Evolutionary conservation across 169 alveolate species (phyloP).

Genomic region (Plasmodium gonderi): DNA sequence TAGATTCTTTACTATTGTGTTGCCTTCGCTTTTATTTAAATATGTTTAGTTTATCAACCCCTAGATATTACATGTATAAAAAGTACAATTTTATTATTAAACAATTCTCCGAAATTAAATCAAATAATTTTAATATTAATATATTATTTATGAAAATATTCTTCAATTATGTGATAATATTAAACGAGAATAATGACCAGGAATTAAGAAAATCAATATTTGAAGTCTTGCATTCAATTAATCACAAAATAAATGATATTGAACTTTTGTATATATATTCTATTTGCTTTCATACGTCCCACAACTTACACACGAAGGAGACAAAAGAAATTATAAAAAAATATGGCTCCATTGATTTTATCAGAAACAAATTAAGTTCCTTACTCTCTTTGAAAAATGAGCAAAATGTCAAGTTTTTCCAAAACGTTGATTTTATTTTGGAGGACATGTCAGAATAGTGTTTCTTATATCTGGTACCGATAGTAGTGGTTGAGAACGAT

Average conservation of each 20-base stretch:
- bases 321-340: constrained; percentile 41
- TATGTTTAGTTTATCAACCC: constrained; percentile 60
- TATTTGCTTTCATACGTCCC: constrained; percentile 55
- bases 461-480: too few species aligned
- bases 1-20: constrained; percentile 38
- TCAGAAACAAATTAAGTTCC: constrained; percentile 15
- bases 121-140: constrained; percentile 34
- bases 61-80: constrained; percentile 60
- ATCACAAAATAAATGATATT: constrained; percentile 4
- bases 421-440: constrained; percentile 28
- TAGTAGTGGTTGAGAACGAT: too few species aligned
- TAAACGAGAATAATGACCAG: constrained; percentile 51
- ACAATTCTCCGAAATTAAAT: constrained; percentile 25
- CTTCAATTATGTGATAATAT: constrained; percentile 27
- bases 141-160: constrained; percentile 26
- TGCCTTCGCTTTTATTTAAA: constrained; percentile 47
- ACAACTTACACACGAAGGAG: constrained; percentile 3
- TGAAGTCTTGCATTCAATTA: constrained; percentile 21
- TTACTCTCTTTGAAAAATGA: constrained; percentile 25
- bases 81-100: constrained; percentile 23
- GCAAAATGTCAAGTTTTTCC: constrained; percentile 31
- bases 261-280: constrained; percentile 25
- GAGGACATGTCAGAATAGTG: constrained; percentile 11
- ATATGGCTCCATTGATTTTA: constrained; percentile 13
- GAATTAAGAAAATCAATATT: constrained; percentile 35